phyloP scores from a whole-genome alignment of 2,329 filamentous ascomycete species.

The Sporothrix phasma region DNA sequence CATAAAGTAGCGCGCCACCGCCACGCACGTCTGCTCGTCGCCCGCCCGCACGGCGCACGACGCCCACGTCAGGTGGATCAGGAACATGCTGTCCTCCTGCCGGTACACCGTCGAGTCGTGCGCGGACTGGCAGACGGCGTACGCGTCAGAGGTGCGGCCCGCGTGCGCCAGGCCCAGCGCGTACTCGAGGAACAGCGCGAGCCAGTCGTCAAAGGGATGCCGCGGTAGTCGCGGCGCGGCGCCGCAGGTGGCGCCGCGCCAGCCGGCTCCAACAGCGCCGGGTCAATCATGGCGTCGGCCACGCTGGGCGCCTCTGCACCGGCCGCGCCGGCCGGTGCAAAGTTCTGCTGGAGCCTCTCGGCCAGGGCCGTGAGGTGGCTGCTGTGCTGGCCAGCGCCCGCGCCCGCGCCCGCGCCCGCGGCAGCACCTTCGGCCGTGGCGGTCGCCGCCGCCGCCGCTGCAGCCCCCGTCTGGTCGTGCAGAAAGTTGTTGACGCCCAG shows the following conservation, averaged over 20 bases:
- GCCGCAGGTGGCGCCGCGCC: constrained; percentile 4
- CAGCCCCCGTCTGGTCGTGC: constrained; percentile 26
- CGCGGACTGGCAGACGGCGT: constrained; percentile 68
- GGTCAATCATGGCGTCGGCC: constrained; percentile 19
- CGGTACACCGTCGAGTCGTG: constrained; percentile 70
- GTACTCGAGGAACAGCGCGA: constrained; percentile 83
- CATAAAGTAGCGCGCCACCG: constrained; percentile 74
- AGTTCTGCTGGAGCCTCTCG: constrained; percentile 40
- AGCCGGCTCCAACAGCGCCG: constrained; percentile 26
- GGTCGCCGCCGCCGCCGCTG: constrained; percentile 17
- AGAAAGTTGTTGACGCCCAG: constrained; percentile 34
- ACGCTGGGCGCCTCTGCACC: neutral
- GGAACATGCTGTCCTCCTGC: constrained; percentile 52
- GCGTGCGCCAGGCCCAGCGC: constrained; percentile 63
- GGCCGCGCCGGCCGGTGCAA: neutral
- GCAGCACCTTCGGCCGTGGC: constrained; percentile 5
- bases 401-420: neutral
- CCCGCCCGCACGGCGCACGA: constrained; percentile 71
- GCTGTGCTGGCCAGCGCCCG: constrained; percentile 21
- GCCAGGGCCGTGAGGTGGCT: constrained; percentile 45
- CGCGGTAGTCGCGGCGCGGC: constrained; percentile 41
- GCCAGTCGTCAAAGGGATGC: constrained; percentile 78
- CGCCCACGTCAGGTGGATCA: constrained; percentile 71
- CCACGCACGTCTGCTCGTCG: constrained; percentile 65
- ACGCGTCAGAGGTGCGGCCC: constrained; percentile 61